Conservation (phyloP, 495 filamentous ascomycete genomes). For the Lindgomyces ingoldianus region DNA sequence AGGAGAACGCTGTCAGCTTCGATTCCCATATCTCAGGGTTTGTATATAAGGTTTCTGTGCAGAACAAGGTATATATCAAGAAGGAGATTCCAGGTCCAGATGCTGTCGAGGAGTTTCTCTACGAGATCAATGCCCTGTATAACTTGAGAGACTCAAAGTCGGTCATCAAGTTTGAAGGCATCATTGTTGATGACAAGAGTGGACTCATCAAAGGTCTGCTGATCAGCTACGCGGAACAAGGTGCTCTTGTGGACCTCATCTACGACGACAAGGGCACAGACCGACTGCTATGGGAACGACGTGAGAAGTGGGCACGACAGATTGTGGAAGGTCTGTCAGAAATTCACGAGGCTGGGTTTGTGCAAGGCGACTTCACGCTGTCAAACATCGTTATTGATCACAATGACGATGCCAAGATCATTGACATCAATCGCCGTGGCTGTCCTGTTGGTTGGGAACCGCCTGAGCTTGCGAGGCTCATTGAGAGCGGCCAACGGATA, state of each 20-base stretch:
- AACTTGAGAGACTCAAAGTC: slow-evolving; percentile 69
- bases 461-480: slow-evolving; percentile 83
- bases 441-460: slow-evolving; percentile 98
- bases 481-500: slow-evolving; percentile 88
- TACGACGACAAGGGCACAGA: slow-evolving; percentile 65
- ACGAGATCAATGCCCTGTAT: slow-evolving; percentile 93
- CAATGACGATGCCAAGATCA: slow-evolving; percentile 86
- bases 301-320: slow-evolving; percentile 90
- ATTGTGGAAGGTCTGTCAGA: slow-evolving; percentile 88
- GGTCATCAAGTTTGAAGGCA: slow-evolving; percentile 85
- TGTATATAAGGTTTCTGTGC: slow-evolving; percentile 85
- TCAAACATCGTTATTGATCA: slow-evolving; percentile 95
- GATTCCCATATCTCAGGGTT: slow-evolving; percentile 94
- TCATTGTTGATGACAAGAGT: slow-evolving; percentile 79
- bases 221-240: slow-evolving; percentile 85
- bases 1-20: slow-evolving; percentile 76
- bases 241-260: slow-evolving; percentile 84
- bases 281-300: slow-evolving; percentile 66
- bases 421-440: slow-evolving; percentile 95
- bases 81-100: slow-evolving; percentile 98
- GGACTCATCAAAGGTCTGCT: slow-evolving; percentile 83
- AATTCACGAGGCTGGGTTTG: slow-evolving; percentile 94
- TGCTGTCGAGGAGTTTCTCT: slow-evolving; percentile 94
- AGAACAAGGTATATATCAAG: slow-evolving; percentile 77
- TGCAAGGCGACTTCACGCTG: slow-evolving; percentile 95